These are phyloP conservation scores for Thozetella sp. DNA, from an alignment of 495 filamentous ascomycete species.

Conservation along the genomic window DNA sequence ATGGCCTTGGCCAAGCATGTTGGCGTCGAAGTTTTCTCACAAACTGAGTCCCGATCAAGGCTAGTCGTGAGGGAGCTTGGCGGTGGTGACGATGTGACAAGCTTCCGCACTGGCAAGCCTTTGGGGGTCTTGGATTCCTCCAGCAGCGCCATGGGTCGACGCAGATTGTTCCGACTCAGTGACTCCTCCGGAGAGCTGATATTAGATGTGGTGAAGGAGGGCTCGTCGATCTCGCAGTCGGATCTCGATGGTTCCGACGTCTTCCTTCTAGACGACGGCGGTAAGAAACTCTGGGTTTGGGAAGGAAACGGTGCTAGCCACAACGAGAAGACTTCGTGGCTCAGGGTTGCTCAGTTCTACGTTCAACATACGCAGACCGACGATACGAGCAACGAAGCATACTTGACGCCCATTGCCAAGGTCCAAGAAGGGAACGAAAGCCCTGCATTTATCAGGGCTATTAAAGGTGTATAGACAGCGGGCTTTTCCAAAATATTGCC, in stretches of 20 bases:
- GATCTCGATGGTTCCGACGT: constrained; percentile 59
- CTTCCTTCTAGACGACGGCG: constrained; percentile 55
- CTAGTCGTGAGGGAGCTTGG: constrained; percentile 57
- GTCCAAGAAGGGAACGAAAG: constrained; percentile 56
- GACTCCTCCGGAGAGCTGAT: constrained; percentile 53
- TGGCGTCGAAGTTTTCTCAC: constrained; percentile 62
- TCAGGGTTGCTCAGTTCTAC: constrained; percentile 58
- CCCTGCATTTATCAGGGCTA: constrained; percentile 41
- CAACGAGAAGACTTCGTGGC: constrained; percentile 56
- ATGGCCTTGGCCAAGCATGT: constrained; percentile 62
- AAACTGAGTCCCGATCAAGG: constrained; percentile 53
- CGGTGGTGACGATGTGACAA: constrained; percentile 40
- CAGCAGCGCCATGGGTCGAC: constrained; percentile 16
- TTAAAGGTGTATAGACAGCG: constrained; percentile 17
- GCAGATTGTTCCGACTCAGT: constrained; percentile 55
- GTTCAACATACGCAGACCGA: constrained; percentile 45
- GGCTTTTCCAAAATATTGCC: too few relatives aligned
- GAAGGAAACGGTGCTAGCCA: constrained; percentile 55
- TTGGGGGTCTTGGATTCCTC: constrained; percentile 21
- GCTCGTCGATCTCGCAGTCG: constrained; percentile 26
- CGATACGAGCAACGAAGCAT: constrained; percentile 31
- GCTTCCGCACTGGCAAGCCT: constrained; percentile 40
- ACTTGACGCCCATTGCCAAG: constrained; percentile 52
- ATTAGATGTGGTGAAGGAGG: constrained; percentile 57
- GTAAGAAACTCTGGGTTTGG: constrained; percentile 61